phyloP scores from a whole-genome alignment of 108 stramenopile species.

The Fragilaria crotonensis region DNA sequence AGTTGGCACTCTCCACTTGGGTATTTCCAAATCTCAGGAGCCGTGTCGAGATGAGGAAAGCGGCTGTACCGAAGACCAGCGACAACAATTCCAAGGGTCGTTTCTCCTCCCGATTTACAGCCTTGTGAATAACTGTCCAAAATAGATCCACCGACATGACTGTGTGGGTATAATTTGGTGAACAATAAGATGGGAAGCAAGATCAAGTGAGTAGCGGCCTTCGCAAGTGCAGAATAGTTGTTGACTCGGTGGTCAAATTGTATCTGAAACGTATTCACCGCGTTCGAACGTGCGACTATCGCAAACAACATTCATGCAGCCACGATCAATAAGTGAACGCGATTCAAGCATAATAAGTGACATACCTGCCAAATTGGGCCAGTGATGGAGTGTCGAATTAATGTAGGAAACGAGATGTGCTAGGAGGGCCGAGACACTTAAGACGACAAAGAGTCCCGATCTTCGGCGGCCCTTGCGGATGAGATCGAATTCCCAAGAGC shows the following conservation, averaged over 20 bases:
- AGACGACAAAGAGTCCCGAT: background rate
- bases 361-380: constrained; percentile 6
- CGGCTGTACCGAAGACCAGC: background rate
- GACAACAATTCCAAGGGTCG: background rate
- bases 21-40: background rate
- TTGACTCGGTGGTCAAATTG: too few relatives aligned
- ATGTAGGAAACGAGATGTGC: constrained; percentile 11
- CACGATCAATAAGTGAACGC: background rate
- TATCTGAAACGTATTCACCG: too few relatives aligned
- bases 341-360: constrained; percentile 16
- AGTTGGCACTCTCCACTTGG: too few relatives aligned
- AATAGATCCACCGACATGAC: background rate
- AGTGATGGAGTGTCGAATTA: constrained; percentile 1
- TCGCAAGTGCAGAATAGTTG: too few relatives aligned
- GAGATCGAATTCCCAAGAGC: constrained; percentile 29
- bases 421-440: constrained; percentile 4
- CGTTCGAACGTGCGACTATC: too few relatives aligned
- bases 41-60: background rate
- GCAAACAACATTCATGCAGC: too few relatives aligned
- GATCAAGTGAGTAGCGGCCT: too few relatives aligned
- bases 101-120: background rate
- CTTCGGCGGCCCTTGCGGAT: constrained; percentile 3
- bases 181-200: background rate
- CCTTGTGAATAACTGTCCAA: background rate
- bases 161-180: background rate